Evolutionary conservation across 495 filamentous ascomycete genomes (phyloP).

Genomic region (Podospora conica): DNA sequence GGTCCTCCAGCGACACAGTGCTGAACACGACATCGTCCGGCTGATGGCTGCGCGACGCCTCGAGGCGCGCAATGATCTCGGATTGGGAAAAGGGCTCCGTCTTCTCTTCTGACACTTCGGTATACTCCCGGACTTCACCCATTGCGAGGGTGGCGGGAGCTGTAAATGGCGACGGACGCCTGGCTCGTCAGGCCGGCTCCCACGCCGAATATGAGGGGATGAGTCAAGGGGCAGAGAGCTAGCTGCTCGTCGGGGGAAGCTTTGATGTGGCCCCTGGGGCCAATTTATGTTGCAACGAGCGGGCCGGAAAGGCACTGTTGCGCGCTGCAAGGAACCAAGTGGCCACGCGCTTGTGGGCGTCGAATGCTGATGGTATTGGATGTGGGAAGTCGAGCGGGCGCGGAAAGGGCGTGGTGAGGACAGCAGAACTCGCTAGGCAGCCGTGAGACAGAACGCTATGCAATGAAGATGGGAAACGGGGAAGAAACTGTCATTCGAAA

Average conservation of each 20-base stretch:
- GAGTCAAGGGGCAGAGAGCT: neutral
- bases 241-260: neutral
- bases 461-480: neutral
- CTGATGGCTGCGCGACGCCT: slow-evolving; percentile 29
- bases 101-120: slow-evolving; percentile 40
- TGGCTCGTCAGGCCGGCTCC: neutral
- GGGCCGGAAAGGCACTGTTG: neutral
- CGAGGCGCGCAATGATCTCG: slow-evolving; percentile 34
- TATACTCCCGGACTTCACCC: slow-evolving; percentile 32
- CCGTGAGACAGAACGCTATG: neutral
- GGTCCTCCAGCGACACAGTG: slow-evolving; percentile 38
- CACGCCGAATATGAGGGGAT: neutral
- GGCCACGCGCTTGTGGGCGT: neutral
- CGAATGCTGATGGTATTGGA: neutral
- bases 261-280: neutral
- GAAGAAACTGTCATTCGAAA: slow-evolving; percentile 7
- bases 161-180: neutral
- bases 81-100: slow-evolving; percentile 47
- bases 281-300: neutral
- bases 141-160: slow-evolving; percentile 19
- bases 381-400: slow-evolving; percentile 16
- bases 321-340: slow-evolving; percentile 8
- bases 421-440: slow-evolving; percentile 5
- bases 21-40: slow-evolving; percentile 25
- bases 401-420: slow-evolving; percentile 9